Conservation (phyloP, 257 asterid genomes). For the Fraxinus anomala region DNA sequence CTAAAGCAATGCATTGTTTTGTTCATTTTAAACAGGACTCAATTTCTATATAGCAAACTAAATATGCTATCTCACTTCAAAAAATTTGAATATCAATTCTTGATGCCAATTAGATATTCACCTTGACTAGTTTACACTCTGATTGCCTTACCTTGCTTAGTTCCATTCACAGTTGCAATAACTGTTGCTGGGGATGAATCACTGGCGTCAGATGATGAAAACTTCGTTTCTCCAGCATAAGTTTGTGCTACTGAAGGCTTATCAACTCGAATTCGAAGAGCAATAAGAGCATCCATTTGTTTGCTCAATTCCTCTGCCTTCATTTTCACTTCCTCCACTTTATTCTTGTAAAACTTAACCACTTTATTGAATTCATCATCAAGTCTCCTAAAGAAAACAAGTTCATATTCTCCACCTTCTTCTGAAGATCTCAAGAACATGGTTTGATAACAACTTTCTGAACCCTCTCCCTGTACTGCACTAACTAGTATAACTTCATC, state of each 20-base stretch:
- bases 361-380: conserved; percentile 81
- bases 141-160: conserved; percentile 44
- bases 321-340: conserved; percentile 45
- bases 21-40: neutral
- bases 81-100: neutral
- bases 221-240: neutral
- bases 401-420: conserved; percentile 66
- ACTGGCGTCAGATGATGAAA: neutral
- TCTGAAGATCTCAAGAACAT: conserved; percentile 65
- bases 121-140: neutral
- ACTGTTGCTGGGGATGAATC: conserved; percentile 43
- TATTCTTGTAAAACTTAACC: conserved; percentile 48
- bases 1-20: neutral
- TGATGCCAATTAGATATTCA: neutral
- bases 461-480: conserved; percentile 38
- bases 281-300: conserved; percentile 90
- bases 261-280: conserved; percentile 62
- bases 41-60: too few species aligned
- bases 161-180: conserved; percentile 37
- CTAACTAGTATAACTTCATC: conserved; percentile 71
- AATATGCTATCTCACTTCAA: neutral
- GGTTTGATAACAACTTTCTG: conserved; percentile 51
- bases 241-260: conserved; percentile 39
- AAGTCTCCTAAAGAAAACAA: conserved; percentile 52
- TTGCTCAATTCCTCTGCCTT: conserved; percentile 64